Evolutionary conservation across 352 stramenopile species (phyloP).

Genomic region (Phytophthora sp.): DNA sequence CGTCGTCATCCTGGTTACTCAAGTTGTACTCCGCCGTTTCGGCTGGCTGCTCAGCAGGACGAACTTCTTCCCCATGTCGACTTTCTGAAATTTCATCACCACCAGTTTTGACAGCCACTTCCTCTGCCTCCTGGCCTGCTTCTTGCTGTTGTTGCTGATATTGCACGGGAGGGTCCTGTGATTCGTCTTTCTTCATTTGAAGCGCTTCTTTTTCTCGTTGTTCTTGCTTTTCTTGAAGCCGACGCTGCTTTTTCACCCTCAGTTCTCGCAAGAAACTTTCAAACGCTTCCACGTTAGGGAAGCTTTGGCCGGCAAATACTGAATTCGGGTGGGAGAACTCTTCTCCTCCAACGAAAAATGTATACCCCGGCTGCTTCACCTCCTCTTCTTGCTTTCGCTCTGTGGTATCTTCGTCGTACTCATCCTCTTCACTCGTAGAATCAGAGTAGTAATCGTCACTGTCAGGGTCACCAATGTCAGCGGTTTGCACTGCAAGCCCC

Average conservation of each 20-base stretch:
- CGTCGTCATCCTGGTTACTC: conserved; percentile 5
- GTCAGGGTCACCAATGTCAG: conserved; percentile 28
- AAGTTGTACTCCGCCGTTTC: not conserved
- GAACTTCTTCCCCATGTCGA: conserved; percentile 10
- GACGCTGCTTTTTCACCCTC: conserved; percentile 30
- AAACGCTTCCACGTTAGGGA: conserved; percentile 56
- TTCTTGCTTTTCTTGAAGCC: conserved; percentile 12
- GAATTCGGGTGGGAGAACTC: conserved; percentile 61
- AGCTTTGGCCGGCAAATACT: conserved; percentile 51
- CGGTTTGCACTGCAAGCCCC: conserved; percentile 40
- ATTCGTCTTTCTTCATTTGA: not conserved
- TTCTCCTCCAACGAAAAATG: conserved; percentile 61
- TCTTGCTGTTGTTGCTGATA: conserved; percentile 13
- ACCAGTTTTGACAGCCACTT: conserved; percentile 6
- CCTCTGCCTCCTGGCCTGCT: conserved; percentile 16
- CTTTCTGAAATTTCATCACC: not conserved
- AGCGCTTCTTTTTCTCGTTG: conserved; percentile 6
- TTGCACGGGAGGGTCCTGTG: not conserved
- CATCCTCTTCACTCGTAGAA: conserved; percentile 23
- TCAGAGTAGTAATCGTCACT: conserved; percentile 35
- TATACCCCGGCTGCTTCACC: conserved; percentile 32
- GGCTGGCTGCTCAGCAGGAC: conserved; percentile 3
- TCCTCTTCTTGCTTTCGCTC: conserved; percentile 33
- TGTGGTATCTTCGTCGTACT: not conserved
- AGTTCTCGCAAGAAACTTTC: conserved; percentile 56